Conservation (phyloP, 352 stramenopile species). For the Phytopythium kandeliae region DNA sequence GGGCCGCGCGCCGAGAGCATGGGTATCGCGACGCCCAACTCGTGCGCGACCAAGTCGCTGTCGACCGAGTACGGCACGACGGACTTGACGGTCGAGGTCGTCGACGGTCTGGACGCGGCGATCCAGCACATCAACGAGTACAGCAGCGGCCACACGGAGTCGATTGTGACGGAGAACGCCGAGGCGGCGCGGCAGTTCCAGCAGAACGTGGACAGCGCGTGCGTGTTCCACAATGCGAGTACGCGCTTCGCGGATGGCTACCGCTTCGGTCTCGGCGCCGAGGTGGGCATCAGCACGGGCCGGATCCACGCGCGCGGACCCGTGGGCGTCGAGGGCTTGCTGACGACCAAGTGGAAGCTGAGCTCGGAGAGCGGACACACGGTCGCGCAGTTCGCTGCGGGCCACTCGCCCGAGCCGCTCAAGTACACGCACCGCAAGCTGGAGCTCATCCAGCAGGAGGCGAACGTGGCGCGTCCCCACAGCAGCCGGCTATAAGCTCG, state of each 20-base stretch:
- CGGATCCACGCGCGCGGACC: conserved; percentile 95
- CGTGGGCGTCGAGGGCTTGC: conserved; percentile 94
- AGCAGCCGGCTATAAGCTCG: conserved; percentile 64
- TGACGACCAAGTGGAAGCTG: conserved; percentile 98
- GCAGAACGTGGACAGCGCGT: conserved; percentile 92
- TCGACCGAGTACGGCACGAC: conserved; percentile 95
- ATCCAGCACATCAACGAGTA: conserved; percentile 95
- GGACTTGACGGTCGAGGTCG: conserved; percentile 93
- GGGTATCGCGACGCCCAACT: conserved; percentile 57
- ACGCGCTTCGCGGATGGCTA: conserved; percentile 96
- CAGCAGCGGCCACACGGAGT: conserved; percentile 96
- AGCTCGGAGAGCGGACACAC: conserved; percentile 80
- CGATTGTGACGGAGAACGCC: conserved; percentile 93
- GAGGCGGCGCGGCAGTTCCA: conserved; percentile 67
- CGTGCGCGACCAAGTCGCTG: conserved; percentile 67
- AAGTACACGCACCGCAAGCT: conserved; percentile 80
- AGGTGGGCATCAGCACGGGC: conserved; percentile 97
- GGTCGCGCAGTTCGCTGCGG: conserved; percentile 55
- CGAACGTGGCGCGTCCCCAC: conserved; percentile 43
- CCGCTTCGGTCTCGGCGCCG: conserved; percentile 96
- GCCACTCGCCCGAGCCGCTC: conserved; percentile 30
- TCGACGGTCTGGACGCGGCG: conserved; percentile 83
- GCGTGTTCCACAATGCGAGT: conserved; percentile 98
- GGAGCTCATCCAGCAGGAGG: conserved; percentile 60
- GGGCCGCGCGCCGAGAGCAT: conserved; percentile 82